Evolutionary conservation across 352 stramenopile genomes (phyloP).

Genomic region (Aphanomyces cochlioides): DNA sequence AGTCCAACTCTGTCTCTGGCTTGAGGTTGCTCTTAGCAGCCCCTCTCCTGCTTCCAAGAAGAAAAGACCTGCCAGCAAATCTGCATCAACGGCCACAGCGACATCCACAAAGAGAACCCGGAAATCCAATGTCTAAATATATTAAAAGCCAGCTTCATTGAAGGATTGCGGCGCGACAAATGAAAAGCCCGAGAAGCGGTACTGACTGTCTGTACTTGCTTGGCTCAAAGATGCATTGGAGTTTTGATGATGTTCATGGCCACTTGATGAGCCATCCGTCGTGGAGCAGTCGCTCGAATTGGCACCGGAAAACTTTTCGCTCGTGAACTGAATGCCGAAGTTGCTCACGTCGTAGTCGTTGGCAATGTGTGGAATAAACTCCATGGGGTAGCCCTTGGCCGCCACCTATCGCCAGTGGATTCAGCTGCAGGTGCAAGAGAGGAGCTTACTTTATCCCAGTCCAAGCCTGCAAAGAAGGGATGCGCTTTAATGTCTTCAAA

Average conservation of each 20-base stretch:
- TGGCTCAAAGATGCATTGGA: neutral
- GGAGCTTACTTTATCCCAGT: slow-evolving; percentile 68
- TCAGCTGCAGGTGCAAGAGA: slow-evolving; percentile 24
- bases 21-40: neutral
- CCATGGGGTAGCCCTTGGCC: slow-evolving; percentile 43
- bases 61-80: neutral
- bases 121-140: neutral
- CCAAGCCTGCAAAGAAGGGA: slow-evolving; percentile 79
- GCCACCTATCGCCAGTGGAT: slow-evolving; percentile 22
- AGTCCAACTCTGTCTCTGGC: slow-evolving; percentile 68
- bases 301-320: slow-evolving; percentile 34
- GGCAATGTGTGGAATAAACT: slow-evolving; percentile 60
- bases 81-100: neutral
- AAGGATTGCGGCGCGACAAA: neutral
- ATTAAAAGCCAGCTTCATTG: slow-evolving; percentile 3
- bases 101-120: neutral
- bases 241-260: neutral
- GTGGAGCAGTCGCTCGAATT: slow-evolving; percentile 10
- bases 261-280: neutral
- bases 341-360: slow-evolving; percentile 75
- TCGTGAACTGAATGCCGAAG: slow-evolving; percentile 74
- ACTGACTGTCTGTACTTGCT: neutral
- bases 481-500: slow-evolving; percentile 57
- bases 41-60: neutral
- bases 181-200: slow-evolving; percentile 17